Evolutionary conservation across 208 protist species (phyloP), one percentile per base, ranked within the genome.

Genomic region (Trypanosoma platydactyli): DNA sequence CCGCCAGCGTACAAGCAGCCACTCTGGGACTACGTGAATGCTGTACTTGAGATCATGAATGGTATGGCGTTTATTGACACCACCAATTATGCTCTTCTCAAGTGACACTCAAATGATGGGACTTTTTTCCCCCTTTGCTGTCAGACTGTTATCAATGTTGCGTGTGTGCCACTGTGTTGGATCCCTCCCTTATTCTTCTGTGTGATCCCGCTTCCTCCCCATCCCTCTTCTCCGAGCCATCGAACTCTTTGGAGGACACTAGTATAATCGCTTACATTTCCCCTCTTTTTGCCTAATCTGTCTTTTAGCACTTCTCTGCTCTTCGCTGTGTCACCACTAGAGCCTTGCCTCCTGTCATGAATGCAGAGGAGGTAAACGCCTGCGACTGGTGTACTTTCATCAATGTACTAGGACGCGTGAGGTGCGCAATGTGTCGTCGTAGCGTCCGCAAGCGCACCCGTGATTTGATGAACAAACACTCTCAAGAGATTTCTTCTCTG

Each of bases 321-420:
- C 16, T 56, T 58, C 46, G 35, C 57, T 29, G 35, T 46, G 15
- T 20, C 46, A 1, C 24, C 33, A 38, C 33, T 9, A 9, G 5
- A 38, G 33, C 33, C 9, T 38, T 38, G 33, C 33, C 33, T 64
- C 35, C 16, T 13, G 18, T 15, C n/a, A 62, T 63, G 64, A 29
- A 22, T 3, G 40, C 20, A 49, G 30, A 42, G 15, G 59, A 29
- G 1, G 30, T 12, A n/a, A 51, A 69, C 41, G 11, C 46, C 12
- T 92, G 86, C 29, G 79, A 72, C 22, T 76, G 88, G 41, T 92
- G 86, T 70, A 89, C 86, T 20, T 89, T 83, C 61, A 20, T 89
- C 41, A 89, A 89, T 50, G 49, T 53, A 20, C 35, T 77, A 3
- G 72, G 25, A 7, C 71, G 74, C 18, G 55, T 79, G 27, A 73